Evolutionary conservation across 176 grass and related monocot genomes (phyloP).

Genomic region (Musa acuminata): DNA sequence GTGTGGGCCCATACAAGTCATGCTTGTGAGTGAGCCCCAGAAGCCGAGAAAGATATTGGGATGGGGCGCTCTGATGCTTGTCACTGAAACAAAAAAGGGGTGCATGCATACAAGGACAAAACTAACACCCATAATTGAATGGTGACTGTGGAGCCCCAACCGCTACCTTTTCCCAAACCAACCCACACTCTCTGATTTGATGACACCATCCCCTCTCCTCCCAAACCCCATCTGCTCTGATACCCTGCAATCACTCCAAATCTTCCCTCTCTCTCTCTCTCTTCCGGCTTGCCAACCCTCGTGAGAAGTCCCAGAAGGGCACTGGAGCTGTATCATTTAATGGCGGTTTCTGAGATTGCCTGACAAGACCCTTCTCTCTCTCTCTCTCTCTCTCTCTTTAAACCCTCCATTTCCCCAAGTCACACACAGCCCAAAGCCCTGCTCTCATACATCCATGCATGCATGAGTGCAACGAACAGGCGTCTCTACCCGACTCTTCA

Average conservation of each 20-base stretch:
- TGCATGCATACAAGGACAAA: too few relatives aligned
- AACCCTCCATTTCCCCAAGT: background rate
- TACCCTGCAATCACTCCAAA: background rate
- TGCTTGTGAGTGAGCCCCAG: too few relatives aligned
- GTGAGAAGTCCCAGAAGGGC: background rate
- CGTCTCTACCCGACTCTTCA: too few relatives aligned
- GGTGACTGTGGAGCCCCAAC: background rate
- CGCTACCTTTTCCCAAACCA: conserved; percentile 1
- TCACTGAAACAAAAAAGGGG: too few relatives aligned
- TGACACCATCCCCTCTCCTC: background rate
- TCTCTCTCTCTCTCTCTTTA: background rate
- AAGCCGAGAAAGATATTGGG: too few relatives aligned
- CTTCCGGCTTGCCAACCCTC: background rate
- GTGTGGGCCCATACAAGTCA: too few relatives aligned
- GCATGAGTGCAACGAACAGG: background rate
- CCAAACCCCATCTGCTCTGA: background rate
- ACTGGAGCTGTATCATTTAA: background rate
- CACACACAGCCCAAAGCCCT: conserved; percentile 13
- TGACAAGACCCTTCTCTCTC: background rate
- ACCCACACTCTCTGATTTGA: background rate
- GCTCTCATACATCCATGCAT: conserved; percentile 41
- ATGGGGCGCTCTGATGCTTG: too few relatives aligned
- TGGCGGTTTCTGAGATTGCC: background rate
- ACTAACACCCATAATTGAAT: too few relatives aligned
- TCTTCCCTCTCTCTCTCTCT: background rate